phyloP scores from a whole-genome alignment of 75 land plant species.

The Adiantum capillusveneris region DNA sequence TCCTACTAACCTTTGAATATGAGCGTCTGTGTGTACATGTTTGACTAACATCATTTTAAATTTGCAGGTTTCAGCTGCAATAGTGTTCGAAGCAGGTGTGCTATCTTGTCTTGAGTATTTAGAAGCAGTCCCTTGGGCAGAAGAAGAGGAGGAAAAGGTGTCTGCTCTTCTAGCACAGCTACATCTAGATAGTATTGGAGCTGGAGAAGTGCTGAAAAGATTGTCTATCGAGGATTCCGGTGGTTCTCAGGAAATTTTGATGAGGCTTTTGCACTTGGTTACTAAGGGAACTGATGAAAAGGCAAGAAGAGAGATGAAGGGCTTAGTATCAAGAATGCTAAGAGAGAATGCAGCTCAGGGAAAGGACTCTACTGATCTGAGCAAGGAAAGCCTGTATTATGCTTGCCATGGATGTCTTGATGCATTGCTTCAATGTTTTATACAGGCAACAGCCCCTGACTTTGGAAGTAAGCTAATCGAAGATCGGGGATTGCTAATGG shows the following conservation, averaged over 20 bases:
- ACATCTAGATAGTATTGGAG: conserved; percentile 49
- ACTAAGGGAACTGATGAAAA: conserved; percentile 92
- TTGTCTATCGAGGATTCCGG: conserved; percentile 47
- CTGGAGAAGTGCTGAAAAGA: conserved; percentile 82
- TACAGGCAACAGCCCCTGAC: conserved; percentile 37
- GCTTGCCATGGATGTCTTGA: conserved; percentile 70
- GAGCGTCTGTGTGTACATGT: too few relatives aligned
- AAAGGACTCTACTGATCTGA: conserved; percentile 36
- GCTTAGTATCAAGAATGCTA: conserved; percentile 70
- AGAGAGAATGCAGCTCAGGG: conserved; percentile 56
- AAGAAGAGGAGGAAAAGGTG: conserved; percentile 95
- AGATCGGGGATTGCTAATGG: conserved; percentile 18
- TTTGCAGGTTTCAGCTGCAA: conserved; percentile 85
- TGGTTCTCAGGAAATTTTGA: conserved; percentile 60
- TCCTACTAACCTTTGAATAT: too few relatives aligned
- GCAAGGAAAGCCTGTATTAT: conserved; percentile 70
- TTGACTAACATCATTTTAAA: too few relatives aligned
- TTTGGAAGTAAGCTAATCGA: conserved; percentile 4
- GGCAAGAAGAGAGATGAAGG: conserved; percentile 85
- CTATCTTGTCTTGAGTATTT: conserved; percentile 83
- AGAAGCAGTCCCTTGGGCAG: conserved; percentile 97
- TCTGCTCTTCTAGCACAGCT: conserved; percentile 70
- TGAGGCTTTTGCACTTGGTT: conserved; percentile 75
- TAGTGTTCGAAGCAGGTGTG: conserved; percentile 90
- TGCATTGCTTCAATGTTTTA: conserved; percentile 41